phyloP scores from a whole-genome alignment of 2,329 filamentous ascomycete genomes.

The Arthroderma sp. region DNA sequence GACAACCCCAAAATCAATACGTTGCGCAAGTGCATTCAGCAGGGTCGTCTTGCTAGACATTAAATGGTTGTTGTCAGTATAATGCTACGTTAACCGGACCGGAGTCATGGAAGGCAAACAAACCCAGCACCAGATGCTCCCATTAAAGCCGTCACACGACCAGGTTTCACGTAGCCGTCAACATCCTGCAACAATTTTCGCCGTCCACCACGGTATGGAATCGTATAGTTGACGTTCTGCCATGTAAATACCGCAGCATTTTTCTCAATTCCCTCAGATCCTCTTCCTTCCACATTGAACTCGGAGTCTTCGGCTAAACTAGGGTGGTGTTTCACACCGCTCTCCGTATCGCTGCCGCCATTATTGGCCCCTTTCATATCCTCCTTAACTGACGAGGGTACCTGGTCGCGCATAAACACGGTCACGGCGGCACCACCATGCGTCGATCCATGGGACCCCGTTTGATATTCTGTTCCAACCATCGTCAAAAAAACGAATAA shows the following conservation, averaged over 20 bases:
- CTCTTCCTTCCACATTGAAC: conserved; percentile 15
- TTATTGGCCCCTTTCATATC: conserved; percentile 40
- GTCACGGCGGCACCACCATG: conserved; percentile 67
- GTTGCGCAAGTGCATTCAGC: conserved; percentile 34
- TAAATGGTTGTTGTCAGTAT: too few species aligned
- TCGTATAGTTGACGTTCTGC: conserved; percentile 68
- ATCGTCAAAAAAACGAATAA: conserved; percentile 66
- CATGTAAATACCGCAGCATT: conserved; percentile 69
- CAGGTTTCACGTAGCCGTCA: conserved; percentile 62
- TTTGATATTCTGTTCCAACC: conserved; percentile 63
- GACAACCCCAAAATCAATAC: conserved; percentile 32
- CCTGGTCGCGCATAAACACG: conserved; percentile 57
- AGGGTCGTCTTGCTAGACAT: conserved; percentile 35
- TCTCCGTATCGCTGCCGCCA: conserved; percentile 39
- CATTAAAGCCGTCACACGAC: conserved; percentile 67
- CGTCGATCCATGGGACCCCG: conserved; percentile 43
- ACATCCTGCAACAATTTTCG: conserved; percentile 44
- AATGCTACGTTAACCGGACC: too few species aligned
- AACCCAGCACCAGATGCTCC: conserved; percentile 52
- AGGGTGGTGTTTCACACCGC: conserved; percentile 18
- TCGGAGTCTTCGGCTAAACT: conserved; percentile 9
- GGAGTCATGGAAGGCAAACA: conserved; percentile 7
- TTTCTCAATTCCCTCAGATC: conserved; percentile 41
- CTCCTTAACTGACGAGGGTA: conserved; percentile 44
- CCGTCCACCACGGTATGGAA: conserved; percentile 32